Evolutionary conservation across 345 rosid species (phyloP), one percentile per base, ranked within the genome.

Genomic region (Brassica rapa): DNA sequence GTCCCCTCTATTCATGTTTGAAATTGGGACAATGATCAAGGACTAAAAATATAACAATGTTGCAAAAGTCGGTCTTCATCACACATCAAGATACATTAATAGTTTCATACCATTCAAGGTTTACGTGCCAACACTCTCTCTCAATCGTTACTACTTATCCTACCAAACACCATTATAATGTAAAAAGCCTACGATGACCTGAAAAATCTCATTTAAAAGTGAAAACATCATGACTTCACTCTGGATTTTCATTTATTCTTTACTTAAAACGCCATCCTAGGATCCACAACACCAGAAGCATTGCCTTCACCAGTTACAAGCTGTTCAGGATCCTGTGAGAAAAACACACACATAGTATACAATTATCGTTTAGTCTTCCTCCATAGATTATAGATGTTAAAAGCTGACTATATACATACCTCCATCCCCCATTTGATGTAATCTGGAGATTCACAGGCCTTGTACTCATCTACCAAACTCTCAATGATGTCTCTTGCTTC

Each of bases 391-490:
- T 39, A 39, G 46, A 39, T 39, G 46, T 9, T 9, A 39, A 39
- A 9, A 39, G 46, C 46, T 39, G 46, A 39, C 12, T 39, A 39
- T 39, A 8, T 39, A 51, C 76, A 76, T 84, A 91, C 98, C 98
- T 94, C 99, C 98, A 93, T 91, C 84, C 99, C 99, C 99, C 99
- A 95, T 84, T 95, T 91, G 81, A 95, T 91, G 85, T 91, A 93
- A 81, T 91, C 97, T 6, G 98, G 95, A 29, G 98, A 93, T 77
- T 93, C 97, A 63, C 98, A 93, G 4, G 98, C 98, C 84, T 93
- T 91, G 15, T 93, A 93, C 77, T 93, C 98, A 56, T 93, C 95
- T 82, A 93, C 97, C 83, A 95, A 86, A 78, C 97, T 95, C 87
- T 89, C 93, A 25, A 93, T 89, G 81, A 91, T 87, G 72, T 95